These are phyloP conservation scores for Saccharum officinarum DNA, from an alignment of 176 grass and related monocot genomes.

Conservation along the genomic window DNA sequence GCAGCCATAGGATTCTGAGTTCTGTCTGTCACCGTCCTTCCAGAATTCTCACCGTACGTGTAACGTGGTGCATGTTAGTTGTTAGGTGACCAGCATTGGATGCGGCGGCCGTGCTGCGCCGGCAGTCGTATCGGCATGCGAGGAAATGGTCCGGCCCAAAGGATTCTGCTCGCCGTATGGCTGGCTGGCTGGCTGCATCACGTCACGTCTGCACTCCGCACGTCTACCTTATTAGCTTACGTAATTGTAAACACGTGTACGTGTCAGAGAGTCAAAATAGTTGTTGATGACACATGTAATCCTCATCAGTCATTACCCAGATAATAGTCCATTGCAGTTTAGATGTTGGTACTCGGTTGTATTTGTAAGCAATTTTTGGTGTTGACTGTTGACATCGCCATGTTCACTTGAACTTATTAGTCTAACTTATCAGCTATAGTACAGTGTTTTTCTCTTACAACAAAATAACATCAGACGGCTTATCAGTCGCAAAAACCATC, in stretches of 20 bases:
- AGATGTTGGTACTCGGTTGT: background rate
- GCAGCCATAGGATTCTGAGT: too few relatives aligned
- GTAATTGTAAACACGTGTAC: background rate
- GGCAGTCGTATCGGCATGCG: background rate
- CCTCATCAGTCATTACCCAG: background rate
- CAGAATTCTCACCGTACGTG: background rate
- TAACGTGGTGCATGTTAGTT: background rate
- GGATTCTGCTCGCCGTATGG: background rate
- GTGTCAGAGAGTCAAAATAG: background rate
- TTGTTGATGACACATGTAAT: background rate
- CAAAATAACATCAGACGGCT: too few relatives aligned
- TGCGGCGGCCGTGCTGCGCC: conserved; percentile 17
- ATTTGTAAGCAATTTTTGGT: background rate
- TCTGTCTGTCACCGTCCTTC: background rate
- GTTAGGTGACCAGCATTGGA: conserved; percentile 22
- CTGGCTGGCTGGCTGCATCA: background rate
- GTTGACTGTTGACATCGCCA: too few relatives aligned
- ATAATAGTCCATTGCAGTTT: background rate
- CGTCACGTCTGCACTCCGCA: too few relatives aligned
- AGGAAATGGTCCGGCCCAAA: background rate
- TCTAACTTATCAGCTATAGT: too few relatives aligned
- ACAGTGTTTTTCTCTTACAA: too few relatives aligned
- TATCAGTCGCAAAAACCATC: too few relatives aligned
- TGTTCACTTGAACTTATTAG: too few relatives aligned
- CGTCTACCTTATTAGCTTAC: too few relatives aligned